Conservation (phyloP, 192 early-diverging fungal genomes). For the Gigaspora rosea region DNA sequence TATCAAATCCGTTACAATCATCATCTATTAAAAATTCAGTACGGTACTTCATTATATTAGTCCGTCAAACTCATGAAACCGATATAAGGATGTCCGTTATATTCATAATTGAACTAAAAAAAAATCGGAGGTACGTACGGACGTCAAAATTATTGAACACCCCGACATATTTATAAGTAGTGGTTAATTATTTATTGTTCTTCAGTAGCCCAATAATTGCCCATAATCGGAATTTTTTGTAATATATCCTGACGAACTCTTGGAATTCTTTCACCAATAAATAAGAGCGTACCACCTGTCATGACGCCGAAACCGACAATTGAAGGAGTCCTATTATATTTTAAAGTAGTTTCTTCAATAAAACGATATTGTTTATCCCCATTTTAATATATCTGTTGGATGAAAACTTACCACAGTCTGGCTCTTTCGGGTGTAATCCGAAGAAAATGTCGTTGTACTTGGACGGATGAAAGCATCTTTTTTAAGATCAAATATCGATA, state of each 20-base stretch:
- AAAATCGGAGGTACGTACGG: no score
- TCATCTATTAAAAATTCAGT: no score
- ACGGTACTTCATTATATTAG: no score
- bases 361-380: neutral
- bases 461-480: neutral
- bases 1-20: no score
- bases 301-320: neutral
- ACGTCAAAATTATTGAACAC: no score
- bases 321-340: conserved; percentile 4
- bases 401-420: neutral
- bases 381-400: neutral
- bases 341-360: neutral
- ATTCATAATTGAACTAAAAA: no score
- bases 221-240: neutral
- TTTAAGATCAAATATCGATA: no score
- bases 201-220: conserved; percentile 1
- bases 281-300: neutral
- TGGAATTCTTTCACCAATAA: conserved; percentile 16
- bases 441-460: conserved; percentile 4
- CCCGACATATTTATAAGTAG: no score
- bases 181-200: neutral
- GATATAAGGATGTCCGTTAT: no score
- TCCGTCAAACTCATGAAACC: no score
- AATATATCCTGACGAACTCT: conserved; percentile 12
- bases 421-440: conserved; percentile 17